Evolutionary conservation across 2,329 filamentous ascomycete species (phyloP).

Genomic region (Ceratocystis albifundus): DNA sequence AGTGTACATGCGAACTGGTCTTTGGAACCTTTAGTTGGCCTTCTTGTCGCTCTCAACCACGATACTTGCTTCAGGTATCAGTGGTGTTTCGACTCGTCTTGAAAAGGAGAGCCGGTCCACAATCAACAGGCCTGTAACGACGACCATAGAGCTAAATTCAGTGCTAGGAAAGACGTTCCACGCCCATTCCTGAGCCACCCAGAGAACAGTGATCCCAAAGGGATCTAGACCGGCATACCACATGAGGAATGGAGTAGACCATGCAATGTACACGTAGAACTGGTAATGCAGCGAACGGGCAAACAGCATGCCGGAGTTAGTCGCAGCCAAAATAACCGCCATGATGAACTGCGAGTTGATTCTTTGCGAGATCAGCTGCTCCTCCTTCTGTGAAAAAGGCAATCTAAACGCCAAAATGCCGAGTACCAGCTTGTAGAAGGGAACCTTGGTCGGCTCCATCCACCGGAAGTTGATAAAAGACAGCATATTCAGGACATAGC

Average conservation of each 20-base stretch:
- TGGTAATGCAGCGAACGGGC: slow-evolving; percentile 88
- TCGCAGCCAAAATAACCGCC: slow-evolving; percentile 64
- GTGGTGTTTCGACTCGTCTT: slow-evolving; percentile 16
- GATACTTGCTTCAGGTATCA: slow-evolving; percentile 25
- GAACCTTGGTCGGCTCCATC: slow-evolving; percentile 55
- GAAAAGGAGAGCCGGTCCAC: slow-evolving; percentile 34
- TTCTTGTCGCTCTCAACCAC: slow-evolving; percentile 26
- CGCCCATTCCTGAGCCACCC: slow-evolving; percentile 75
- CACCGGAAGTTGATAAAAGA: slow-evolving; percentile 58
- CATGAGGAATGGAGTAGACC: slow-evolving; percentile 76
- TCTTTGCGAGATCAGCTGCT: slow-evolving; percentile 43
- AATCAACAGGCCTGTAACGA: slow-evolving; percentile 57
- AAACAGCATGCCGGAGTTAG: slow-evolving; percentile 70
- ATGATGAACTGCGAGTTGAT: slow-evolving; percentile 63
- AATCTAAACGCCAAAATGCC: slow-evolving; percentile 35
- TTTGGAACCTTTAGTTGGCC: slow-evolving; percentile 27
- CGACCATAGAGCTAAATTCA: slow-evolving; percentile 42
- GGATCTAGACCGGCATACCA: slow-evolving; percentile 66
- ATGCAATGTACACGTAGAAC: slow-evolving; percentile 85
- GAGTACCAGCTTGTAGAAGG: slow-evolving; percentile 42
- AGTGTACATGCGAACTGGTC: not conserved
- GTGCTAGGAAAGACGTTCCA: slow-evolving; percentile 92
- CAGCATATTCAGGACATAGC: slow-evolving; percentile 54
- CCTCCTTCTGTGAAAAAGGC: slow-evolving; percentile 41
- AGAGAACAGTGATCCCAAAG: slow-evolving; percentile 54